These are phyloP conservation scores for Beauveria sp. DNA, from an alignment of 2,329 filamentous ascomycete species.

Conservation along the genomic window DNA sequence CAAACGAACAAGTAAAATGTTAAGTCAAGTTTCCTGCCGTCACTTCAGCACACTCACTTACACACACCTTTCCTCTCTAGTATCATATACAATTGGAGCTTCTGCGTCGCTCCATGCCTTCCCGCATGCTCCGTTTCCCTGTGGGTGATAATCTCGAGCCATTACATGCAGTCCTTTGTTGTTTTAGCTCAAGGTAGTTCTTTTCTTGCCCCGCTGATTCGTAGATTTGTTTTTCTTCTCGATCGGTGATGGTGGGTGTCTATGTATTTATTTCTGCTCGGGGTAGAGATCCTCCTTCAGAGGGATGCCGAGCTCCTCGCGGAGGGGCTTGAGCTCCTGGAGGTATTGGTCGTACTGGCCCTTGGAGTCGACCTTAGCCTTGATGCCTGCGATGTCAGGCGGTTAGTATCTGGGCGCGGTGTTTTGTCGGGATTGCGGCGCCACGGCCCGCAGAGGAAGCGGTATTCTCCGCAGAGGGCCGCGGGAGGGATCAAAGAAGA, in stretches of 20 bases:
- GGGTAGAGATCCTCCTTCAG: constrained; percentile 94
- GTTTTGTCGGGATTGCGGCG: not conserved
- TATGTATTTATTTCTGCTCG: constrained; percentile 35
- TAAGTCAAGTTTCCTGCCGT: not conserved
- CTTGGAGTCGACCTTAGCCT: constrained; percentile 98
- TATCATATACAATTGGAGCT: constrained; percentile 30
- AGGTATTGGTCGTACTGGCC: constrained; percentile 96
- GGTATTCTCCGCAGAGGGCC: too few relatives aligned
- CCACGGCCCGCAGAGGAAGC: too few relatives aligned
- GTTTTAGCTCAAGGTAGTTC: not conserved
- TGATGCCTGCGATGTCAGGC: constrained; percentile 60
- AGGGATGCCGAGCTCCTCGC: constrained; percentile 85
- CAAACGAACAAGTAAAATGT: not conserved
- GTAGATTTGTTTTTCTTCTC: not conserved
- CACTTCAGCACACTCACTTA: not conserved
- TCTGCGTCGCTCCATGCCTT: constrained; percentile 11
- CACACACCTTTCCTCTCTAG: constrained; percentile 13
- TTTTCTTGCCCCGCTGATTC: not conserved
- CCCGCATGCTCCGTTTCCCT: not conserved
- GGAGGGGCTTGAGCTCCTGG: constrained; percentile 81
- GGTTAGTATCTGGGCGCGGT: not conserved
- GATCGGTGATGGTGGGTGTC: not conserved
- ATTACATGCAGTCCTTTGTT: constrained; percentile 3
- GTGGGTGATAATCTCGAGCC: constrained; percentile 3
- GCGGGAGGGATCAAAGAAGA: not conserved